Conservation (phyloP, 2,329 filamentous ascomycete species). For the Colletotrichum spaethianum region DNA sequence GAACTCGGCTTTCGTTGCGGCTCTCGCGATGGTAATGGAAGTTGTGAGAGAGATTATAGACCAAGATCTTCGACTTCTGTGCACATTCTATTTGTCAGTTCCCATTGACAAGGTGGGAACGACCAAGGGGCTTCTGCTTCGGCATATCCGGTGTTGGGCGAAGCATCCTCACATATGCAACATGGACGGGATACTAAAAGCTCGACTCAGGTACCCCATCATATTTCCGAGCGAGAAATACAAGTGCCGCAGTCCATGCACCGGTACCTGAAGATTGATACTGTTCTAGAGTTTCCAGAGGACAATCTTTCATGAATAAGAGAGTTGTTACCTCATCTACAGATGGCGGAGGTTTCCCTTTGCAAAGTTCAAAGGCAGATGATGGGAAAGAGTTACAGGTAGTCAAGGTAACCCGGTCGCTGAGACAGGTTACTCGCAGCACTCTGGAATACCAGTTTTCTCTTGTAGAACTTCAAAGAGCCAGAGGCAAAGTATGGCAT, state of each 20-base stretch:
- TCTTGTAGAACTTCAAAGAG: slow-evolving; percentile 53
- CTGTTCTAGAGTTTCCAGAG: slow-evolving; percentile 51
- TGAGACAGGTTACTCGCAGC: slow-evolving; percentile 59
- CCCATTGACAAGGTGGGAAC: slow-evolving; percentile 50
- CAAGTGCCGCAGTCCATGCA: slow-evolving; percentile 65
- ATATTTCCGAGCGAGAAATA: slow-evolving; percentile 66
- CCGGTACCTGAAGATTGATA: slow-evolving; percentile 62
- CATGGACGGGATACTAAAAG: slow-evolving; percentile 58
- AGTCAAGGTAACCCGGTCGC: slow-evolving; percentile 37
- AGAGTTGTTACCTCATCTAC: slow-evolving; percentile 53
- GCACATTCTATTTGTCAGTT: slow-evolving; percentile 55
- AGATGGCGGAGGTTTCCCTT: not conserved
- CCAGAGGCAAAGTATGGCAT: slow-evolving; percentile 56
- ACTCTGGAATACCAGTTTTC: slow-evolving; percentile 53
- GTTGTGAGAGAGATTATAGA: slow-evolving; percentile 51
- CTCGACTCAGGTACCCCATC: slow-evolving; percentile 53
- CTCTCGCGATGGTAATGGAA: slow-evolving; percentile 51
- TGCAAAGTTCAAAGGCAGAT: not conserved
- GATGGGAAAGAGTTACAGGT: not conserved
- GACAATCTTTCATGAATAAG: slow-evolving; percentile 57
- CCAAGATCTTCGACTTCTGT: slow-evolving; percentile 54
- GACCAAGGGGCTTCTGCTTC: slow-evolving; percentile 58
- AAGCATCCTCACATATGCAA: slow-evolving; percentile 56
- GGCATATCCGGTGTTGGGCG: slow-evolving; percentile 61
- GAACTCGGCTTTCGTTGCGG: slow-evolving; percentile 56